Evolutionary conservation across 169 alveolate species (phyloP).

Genomic region (Plasmodium ovale): DNA sequence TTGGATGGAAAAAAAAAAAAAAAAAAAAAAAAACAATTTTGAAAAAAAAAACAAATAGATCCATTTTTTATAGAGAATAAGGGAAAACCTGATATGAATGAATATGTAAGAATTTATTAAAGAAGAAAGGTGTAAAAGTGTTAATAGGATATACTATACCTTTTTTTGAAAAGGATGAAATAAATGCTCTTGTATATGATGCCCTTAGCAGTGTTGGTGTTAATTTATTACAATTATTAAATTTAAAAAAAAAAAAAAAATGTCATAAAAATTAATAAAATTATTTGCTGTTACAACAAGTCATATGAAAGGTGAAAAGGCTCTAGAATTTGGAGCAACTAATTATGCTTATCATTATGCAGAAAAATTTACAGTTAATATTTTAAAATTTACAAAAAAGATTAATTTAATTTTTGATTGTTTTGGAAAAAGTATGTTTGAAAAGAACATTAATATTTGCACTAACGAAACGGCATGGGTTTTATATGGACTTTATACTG

Average conservation of each 20-base stretch:
- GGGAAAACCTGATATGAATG: background rate
- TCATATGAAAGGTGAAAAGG: slow-evolving; percentile 8
- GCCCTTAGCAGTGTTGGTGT: slow-evolving; percentile 29
- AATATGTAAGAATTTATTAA: background rate
- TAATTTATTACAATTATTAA: slow-evolving; percentile 21
- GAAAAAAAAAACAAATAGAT: too few species aligned
- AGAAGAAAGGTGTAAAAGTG: background rate
- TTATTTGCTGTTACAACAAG: slow-evolving; percentile 29
- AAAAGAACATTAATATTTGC: slow-evolving; percentile 21
- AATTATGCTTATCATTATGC: slow-evolving; percentile 5
- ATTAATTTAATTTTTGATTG: slow-evolving; percentile 29
- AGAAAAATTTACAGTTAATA: background rate
- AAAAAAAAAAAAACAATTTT: too few species aligned
- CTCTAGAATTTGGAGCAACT: slow-evolving; percentile 32
- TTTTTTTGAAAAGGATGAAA: slow-evolving; percentile 3
- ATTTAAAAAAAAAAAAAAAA: slow-evolving; percentile 22
- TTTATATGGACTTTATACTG: slow-evolving; percentile 16
- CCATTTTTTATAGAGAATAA: too few species aligned
- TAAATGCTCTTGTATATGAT: slow-evolving; percentile 18
- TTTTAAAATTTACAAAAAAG: slow-evolving; percentile 15
- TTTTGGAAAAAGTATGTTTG: slow-evolving; percentile 17
- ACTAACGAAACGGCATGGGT: slow-evolving; percentile 4
- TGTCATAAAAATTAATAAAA: slow-evolving; percentile 21
- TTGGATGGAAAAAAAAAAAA: background rate
- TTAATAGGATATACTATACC: background rate